phyloP scores from a whole-genome alignment of 495 filamentous ascomycete species.

The Polyplosphaeria fusca region DNA sequence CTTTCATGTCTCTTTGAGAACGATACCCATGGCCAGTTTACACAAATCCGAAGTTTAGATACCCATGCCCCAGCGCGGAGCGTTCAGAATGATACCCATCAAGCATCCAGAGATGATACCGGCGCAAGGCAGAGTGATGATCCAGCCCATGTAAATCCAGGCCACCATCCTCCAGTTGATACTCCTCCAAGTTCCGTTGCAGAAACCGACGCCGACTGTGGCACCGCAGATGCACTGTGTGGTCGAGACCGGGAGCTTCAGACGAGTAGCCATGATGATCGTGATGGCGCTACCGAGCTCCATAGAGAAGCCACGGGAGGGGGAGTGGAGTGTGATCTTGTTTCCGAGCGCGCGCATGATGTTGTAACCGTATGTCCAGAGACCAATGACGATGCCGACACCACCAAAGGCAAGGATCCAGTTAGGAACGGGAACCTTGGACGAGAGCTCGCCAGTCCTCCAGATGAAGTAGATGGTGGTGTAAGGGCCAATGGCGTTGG shows the following conservation, averaged over 20 bases:
- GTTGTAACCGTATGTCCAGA: conserved; percentile 65
- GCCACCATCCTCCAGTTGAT: conserved; percentile 58
- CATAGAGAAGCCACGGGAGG: conserved; percentile 60
- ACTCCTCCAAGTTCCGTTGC: conserved; percentile 47
- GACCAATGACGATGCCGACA: conserved; percentile 53
- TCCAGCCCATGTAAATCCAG: conserved; percentile 54
- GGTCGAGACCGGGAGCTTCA: conserved; percentile 48
- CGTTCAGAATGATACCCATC: conserved; percentile 59
- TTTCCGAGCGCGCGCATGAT: conserved; percentile 66
- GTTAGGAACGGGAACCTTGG: conserved; percentile 53
- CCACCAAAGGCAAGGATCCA: conserved; percentile 47
- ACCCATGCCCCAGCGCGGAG: conserved; percentile 40
- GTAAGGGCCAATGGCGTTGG: conserved; percentile 71
- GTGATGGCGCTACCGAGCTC: conserved; percentile 64
- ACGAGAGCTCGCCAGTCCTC: conserved; percentile 49
- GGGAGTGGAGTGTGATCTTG: conserved; percentile 65
- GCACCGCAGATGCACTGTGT: conserved; percentile 39
- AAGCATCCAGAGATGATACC: conserved; percentile 56
- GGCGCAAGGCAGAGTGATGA: conserved; percentile 60
- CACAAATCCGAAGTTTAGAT: too few relatives aligned
- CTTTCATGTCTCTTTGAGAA: too few relatives aligned
- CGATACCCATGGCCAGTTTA: too few relatives aligned
- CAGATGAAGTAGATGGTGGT: conserved; percentile 67
- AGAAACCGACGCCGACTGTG: conserved; percentile 38
- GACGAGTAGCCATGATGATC: conserved; percentile 60